Evolutionary conservation across 2,329 filamentous ascomycete species (phyloP), one percentile per base, ranked within the genome.

Genomic region (Hymenoscyphus linearis): DNA sequence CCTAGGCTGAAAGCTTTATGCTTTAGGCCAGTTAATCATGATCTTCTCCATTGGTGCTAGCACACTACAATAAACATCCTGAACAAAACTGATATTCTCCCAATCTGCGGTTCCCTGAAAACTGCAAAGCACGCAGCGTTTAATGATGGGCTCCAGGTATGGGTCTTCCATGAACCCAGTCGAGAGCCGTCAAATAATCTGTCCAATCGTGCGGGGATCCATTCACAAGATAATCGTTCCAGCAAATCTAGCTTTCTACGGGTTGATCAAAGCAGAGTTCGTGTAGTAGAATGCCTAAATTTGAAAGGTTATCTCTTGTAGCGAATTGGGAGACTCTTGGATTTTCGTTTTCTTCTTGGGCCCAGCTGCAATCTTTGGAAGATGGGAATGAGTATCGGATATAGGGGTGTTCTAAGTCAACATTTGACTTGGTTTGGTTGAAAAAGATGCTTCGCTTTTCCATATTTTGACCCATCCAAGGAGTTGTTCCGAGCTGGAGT

Each of bases 211-310:
- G 59, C 2, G 64, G 37, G 47, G 62, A 60, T 6, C 67, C 64
- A 59, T 69, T 59, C 5, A 59, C 22, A 3, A 35, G 50, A 12
- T 35, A 16, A 40, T 26, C 0, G 14, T 37, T 14, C 44, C 63
- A 60, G 27, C 1, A 60, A 31, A 36, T 36, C 37, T 69, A 64
- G 7, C 56, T 57, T 52, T 70, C 69, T 7, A 71, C 67, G 2
- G 64, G 9, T 58, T 68, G 50, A 2, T 67, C 66, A 35, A 67
- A 71, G 36, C 67, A 69, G 5, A 71, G 63, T 55, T 71, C 70
- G 1, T 70, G 65, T 1, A 71, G 59, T 4, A 70, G 26, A 16
- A 68, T 71, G 1, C 66, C 68, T 5, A 71, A 60, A 34, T 62
- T 57, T 3, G 13, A 59, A 5, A 70, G 59, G 47, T 58, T 62